Conservation (phyloP, 306 rosid genomes). For the Luffa aegyptiaca region DNA sequence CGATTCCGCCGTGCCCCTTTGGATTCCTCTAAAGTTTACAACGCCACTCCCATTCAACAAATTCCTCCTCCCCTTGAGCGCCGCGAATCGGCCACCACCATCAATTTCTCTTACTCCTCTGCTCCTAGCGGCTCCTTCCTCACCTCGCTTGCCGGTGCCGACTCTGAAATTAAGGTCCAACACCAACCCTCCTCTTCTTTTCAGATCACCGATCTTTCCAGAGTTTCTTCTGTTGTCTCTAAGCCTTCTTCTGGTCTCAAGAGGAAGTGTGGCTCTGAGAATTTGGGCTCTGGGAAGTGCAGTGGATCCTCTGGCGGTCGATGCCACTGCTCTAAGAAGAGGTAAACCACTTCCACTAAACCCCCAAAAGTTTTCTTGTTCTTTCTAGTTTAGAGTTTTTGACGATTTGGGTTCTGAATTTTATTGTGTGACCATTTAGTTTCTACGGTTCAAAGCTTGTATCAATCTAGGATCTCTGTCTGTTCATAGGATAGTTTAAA, state of each 20-base stretch:
- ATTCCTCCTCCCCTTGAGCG: constrained; percentile 46
- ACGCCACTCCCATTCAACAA: constrained; percentile 77
- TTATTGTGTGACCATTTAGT: neutral
- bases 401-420: neutral
- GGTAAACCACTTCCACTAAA: constrained; percentile 17
- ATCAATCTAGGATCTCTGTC: neutral
- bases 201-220: constrained; percentile 60
- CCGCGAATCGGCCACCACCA: constrained; percentile 39
- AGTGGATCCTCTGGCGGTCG: constrained; percentile 48
- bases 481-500: neutral
- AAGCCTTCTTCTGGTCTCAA: constrained; percentile 51
- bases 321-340: constrained; percentile 79
- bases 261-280: constrained; percentile 73
- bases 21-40: constrained; percentile 6
- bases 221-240: constrained; percentile 45
- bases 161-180: constrained; percentile 31
- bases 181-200: constrained; percentile 31
- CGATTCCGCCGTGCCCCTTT: constrained; percentile 73
- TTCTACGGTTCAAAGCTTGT: neutral
- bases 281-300: constrained; percentile 57
- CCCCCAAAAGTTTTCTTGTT: neutral
- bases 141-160: constrained; percentile 57
- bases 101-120: constrained; percentile 50
- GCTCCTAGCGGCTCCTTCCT: constrained; percentile 37
- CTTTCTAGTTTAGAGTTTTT: neutral